phyloP scores from a whole-genome alignment of 805 yeast genomes.

The Ogataea methanolica region DNA sequence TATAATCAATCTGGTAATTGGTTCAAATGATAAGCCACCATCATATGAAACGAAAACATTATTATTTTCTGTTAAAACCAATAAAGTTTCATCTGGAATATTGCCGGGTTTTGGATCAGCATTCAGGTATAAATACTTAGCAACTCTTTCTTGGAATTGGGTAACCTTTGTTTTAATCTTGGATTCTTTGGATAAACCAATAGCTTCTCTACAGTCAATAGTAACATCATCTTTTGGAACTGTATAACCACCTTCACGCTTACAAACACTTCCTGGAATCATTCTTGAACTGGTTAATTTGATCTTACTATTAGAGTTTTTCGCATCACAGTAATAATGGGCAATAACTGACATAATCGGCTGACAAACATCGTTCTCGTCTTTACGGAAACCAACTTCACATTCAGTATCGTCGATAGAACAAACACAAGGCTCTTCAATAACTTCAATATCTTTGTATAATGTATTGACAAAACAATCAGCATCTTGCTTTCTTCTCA shows the following conservation, averaged over 20 bases:
- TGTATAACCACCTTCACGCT: constrained; percentile 15
- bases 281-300: constrained; percentile 21
- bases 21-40: constrained; percentile 52
- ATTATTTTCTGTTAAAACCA: constrained; percentile 51
- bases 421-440: constrained; percentile 61
- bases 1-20: constrained; percentile 26
- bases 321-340: constrained; percentile 18
- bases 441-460: constrained; percentile 40
- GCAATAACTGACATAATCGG: constrained; percentile 19
- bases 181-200: constrained; percentile 8
- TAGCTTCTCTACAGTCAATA: constrained; percentile 34
- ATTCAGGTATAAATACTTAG: constrained; percentile 58
- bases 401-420: constrained; percentile 68
- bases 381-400: constrained; percentile 40
- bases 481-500: constrained; percentile 60
- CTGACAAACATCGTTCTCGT: constrained; percentile 44
- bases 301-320: constrained; percentile 13
- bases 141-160: constrained; percentile 48
- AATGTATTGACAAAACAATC: constrained; percentile 54
- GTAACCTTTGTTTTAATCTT: constrained; percentile 36
- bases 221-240: constrained; percentile 20
- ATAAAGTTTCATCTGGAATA: constrained; percentile 56
- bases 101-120: constrained; percentile 35
- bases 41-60: constrained; percentile 64
- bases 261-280: constrained; percentile 26